A percentile compares a stretch with the other conserved stretches of the same genome.
Conservation (phyloP, 805 yeast species). For the Candida boleticola region DNA sequence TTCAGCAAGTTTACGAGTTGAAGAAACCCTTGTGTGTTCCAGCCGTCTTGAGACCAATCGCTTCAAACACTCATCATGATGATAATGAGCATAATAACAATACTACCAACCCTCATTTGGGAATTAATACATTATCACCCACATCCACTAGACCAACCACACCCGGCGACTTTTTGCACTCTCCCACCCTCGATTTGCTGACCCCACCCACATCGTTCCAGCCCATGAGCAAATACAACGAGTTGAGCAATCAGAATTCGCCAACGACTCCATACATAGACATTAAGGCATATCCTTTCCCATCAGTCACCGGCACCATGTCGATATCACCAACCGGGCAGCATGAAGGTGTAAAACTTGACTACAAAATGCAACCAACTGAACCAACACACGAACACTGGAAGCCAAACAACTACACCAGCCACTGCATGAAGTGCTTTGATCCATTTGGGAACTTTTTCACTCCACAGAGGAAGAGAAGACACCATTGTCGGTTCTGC, state of each 20-base stretch:
- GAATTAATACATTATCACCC: slow-evolving; percentile 18
- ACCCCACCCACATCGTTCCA: background rate
- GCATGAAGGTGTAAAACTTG: background rate
- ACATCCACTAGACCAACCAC: slow-evolving; percentile 15
- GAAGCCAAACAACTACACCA: slow-evolving; percentile 44
- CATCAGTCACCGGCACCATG: slow-evolving; percentile 3
- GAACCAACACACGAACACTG: slow-evolving; percentile 56
- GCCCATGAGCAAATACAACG: background rate
- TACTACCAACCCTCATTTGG: too few relatives aligned
- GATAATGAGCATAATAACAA: background rate
- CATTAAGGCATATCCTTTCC: slow-evolving; percentile 13
- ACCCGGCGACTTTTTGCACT: slow-evolving; percentile 11
- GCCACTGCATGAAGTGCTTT: slow-evolving; percentile 43
- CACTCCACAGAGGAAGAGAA: slow-evolving; percentile 24
- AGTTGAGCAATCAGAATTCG: background rate
- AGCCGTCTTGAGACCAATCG: slow-evolving; percentile 48
- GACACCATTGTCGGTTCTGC: slow-evolving; percentile 54
- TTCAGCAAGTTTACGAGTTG: slow-evolving; percentile 45
- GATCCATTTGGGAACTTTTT: slow-evolving; percentile 29
- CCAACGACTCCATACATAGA: slow-evolving; percentile 10
- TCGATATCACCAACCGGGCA: background rate
- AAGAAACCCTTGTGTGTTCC: slow-evolving; percentile 50
- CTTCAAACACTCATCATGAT: background rate
- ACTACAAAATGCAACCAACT: slow-evolving; percentile 9
- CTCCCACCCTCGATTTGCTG: slow-evolving; percentile 5